Conservation (phyloP, 176 grass and related monocot species). For the Pontederia paniculata region DNA sequence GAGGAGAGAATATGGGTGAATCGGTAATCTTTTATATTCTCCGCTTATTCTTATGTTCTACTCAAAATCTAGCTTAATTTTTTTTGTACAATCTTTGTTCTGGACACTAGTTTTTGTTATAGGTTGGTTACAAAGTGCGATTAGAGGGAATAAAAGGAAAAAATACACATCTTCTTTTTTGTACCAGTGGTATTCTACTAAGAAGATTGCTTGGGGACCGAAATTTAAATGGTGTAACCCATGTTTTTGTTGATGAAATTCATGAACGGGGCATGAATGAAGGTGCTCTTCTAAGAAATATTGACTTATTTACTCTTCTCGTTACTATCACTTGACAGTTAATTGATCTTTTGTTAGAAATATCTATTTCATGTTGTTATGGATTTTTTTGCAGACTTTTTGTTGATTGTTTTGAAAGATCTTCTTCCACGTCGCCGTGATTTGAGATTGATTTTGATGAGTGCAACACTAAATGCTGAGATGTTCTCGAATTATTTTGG, state of each 20-base stretch:
- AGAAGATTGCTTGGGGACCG: constrained; percentile 82
- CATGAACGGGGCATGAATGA: constrained; percentile 99
- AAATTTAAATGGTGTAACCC: constrained; percentile 85
- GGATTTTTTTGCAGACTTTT: constrained; percentile 60
- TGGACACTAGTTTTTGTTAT: constrained; percentile 56
- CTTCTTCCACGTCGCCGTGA: constrained; percentile 67
- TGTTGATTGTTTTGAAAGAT: constrained; percentile 93
- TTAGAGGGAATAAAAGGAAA: constrained; percentile 95
- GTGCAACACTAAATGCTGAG: constrained; percentile 92
- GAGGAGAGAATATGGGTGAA: constrained; percentile 92
- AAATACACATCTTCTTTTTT: constrained; percentile 96
- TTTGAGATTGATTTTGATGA: constrained; percentile 98
- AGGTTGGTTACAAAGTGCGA: constrained; percentile 99
- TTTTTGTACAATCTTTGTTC: constrained; percentile 42
- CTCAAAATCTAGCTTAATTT: constrained; percentile 12
- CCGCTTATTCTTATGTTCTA: constrained; percentile 2
- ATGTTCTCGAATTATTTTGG: constrained; percentile 93
- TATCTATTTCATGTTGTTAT: constrained; percentile 3
- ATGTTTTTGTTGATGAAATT: constrained; percentile 99
- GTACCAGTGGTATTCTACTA: constrained; percentile 94
- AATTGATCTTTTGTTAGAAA: constrained; percentile 16
- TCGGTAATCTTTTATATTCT: constrained; percentile 42
- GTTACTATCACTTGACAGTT: too few species aligned
- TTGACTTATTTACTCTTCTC: too few species aligned
- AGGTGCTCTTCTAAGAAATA: constrained; percentile 26